phyloP scores from a whole-genome alignment of 1,139 yeast species.

The Suhomyces wounanorum region DNA sequence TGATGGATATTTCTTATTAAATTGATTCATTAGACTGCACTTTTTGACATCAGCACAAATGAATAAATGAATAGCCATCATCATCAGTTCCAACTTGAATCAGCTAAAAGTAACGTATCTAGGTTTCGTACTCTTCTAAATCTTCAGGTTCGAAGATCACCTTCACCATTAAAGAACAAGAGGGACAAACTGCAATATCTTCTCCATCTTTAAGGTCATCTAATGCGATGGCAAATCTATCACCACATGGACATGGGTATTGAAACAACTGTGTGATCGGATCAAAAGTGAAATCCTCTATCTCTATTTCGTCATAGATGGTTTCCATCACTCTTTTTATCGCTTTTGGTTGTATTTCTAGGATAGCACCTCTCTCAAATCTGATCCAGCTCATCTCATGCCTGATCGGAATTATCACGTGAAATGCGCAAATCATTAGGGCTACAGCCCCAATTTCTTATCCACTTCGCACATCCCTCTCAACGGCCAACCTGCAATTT shows the following conservation, averaged over 20 bases:
- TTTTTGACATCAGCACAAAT: no score
- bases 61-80: no score
- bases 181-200: constrained; percentile 94
- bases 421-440: constrained; percentile 7
- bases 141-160: constrained; percentile 76
- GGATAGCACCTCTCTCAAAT: background rate
- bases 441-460: constrained; percentile 14
- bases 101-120: background rate
- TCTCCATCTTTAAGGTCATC: constrained; percentile 91
- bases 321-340: constrained; percentile 42
- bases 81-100: no score
- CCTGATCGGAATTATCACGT: background rate
- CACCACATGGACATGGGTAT: constrained; percentile 99
- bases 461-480: constrained; percentile 1
- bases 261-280: constrained; percentile 76
- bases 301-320: constrained; percentile 91
- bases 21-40: no score
- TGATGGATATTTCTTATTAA: no score
- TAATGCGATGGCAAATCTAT: constrained; percentile 80
- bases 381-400: background rate
- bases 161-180: constrained; percentile 90
- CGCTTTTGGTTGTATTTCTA: background rate
- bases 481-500: constrained; percentile 9
- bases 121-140: constrained; percentile 32
- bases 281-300: constrained; percentile 94